A percentile compares a stretch with the other conserved stretches of the same genome.
phyloP scores from a whole-genome alignment of 768 basidiomycete genomes.

The Sutorius australiensis region DNA sequence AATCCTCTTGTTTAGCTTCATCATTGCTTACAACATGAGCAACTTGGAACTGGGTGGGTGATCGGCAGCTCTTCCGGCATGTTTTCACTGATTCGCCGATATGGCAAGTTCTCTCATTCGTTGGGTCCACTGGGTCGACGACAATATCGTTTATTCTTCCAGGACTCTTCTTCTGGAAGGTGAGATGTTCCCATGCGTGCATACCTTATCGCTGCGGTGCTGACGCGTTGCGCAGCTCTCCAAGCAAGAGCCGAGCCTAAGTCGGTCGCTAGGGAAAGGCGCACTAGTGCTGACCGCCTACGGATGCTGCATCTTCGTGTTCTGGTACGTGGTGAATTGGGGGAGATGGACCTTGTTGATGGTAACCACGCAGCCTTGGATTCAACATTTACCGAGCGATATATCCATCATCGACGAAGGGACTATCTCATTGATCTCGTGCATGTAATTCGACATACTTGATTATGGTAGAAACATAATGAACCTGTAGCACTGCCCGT shows the following conservation, averaged over 20 bases:
- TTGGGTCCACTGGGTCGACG: constrained; percentile 94
- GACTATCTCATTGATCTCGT: constrained; percentile 3
- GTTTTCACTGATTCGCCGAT: constrained; percentile 13
- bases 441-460: not conserved
- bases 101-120: constrained; percentile 83
- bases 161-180: constrained; percentile 92
- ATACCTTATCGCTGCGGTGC: not conserved
- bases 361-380: constrained; percentile 48
- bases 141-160: constrained; percentile 97
- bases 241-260: constrained; percentile 56
- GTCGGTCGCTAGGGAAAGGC: constrained; percentile 52
- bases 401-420: constrained; percentile 25
- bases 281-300: constrained; percentile 69
- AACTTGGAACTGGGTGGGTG: constrained; percentile 70
- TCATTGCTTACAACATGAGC: constrained; percentile 74
- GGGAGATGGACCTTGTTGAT: constrained; percentile 1
- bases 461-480: constrained; percentile 2
- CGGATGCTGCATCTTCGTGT: constrained; percentile 74
- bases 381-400: constrained; percentile 75
- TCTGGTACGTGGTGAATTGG: constrained; percentile 63
- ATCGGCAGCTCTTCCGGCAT: not conserved
- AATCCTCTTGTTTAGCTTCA: constrained; percentile 63
- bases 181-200: constrained; percentile 28
- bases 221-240: constrained; percentile 49
- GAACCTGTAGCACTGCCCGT: constrained; percentile 3